Conservation (phyloP, 345 rosid species). For the Gossypium rotundifolium region DNA sequence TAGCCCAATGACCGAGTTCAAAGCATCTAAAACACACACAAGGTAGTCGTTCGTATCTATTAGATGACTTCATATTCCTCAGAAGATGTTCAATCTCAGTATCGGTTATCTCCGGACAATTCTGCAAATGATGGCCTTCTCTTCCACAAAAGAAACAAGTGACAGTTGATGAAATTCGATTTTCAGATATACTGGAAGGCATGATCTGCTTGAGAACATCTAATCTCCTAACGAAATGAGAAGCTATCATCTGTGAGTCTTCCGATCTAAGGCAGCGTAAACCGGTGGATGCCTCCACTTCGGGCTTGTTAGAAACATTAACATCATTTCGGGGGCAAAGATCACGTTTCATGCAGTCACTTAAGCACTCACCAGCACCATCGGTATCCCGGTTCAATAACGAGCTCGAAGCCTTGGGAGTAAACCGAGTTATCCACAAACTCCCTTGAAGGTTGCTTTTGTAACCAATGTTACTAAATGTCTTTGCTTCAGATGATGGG, state of each 20-base stretch:
- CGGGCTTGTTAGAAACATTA: slow-evolving; percentile 15
- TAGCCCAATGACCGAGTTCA: slow-evolving; percentile 76
- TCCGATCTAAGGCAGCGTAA: slow-evolving; percentile 32
- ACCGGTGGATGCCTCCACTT: slow-evolving; percentile 27
- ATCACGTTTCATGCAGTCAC: slow-evolving; percentile 22
- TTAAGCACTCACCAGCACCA: slow-evolving; percentile 23
- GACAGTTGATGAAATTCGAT: slow-evolving; percentile 21
- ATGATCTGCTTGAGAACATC: slow-evolving; percentile 58
- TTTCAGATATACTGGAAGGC: slow-evolving; percentile 29
- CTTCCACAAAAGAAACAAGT: slow-evolving; percentile 73
- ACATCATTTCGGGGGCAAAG: slow-evolving; percentile 16
- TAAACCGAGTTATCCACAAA: slow-evolving; percentile 73
- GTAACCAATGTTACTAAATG: slow-evolving; percentile 20
- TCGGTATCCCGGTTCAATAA: slow-evolving; percentile 18
- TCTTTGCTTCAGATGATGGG: slow-evolving; percentile 33
- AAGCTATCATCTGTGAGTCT: slow-evolving; percentile 59
- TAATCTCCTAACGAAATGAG: slow-evolving; percentile 62
- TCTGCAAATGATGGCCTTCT: slow-evolving; percentile 51
- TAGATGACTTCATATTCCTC: slow-evolving; percentile 30
- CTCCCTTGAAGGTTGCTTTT: slow-evolving; percentile 46
- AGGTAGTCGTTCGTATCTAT: slow-evolving; percentile 33
- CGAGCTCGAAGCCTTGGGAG: slow-evolving; percentile 33
- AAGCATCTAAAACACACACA: slow-evolving; percentile 61
- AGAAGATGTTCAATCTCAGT: slow-evolving; percentile 54
- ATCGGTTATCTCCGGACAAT: slow-evolving; percentile 60